Evolutionary conservation across 352 stramenopile species (phyloP), one percentile per base, ranked within the genome.

Genomic region (Pythium aquatile): DNA sequence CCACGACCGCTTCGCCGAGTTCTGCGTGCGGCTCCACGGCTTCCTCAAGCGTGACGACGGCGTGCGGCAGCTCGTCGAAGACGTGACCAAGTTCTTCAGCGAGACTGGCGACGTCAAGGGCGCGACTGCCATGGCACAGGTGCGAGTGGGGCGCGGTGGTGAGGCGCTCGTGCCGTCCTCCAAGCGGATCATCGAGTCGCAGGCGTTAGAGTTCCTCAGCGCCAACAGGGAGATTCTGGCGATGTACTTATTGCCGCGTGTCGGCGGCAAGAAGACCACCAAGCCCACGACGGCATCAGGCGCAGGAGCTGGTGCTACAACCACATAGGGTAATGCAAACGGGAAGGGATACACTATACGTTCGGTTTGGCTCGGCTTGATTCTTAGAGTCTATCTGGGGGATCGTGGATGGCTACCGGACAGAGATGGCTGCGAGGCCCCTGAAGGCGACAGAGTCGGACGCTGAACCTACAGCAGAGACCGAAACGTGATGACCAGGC

Each of bases 1-100:
- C 48, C 83, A 94, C 64, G 88, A 97, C 65, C 81, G 84, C 1
- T 93, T 93, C 57, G 76, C 75, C 26, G 81, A 88, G 13, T 91
- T 96, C 63, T 84, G 82, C 35, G 58, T 79, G 32, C 71, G 74
- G 11, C 73, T 96, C 26, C 72, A 76, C 30, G 74, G 69, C 7
- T 76, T 89, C 10, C 54, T 93, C 49, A 71, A 83, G 51, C 86
- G 91, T 42, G 84, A 92, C 64, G 84, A 90, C 49, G 80, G 78
- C 11, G 74, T 94, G 28, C 75, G 79, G 3, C 70, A 83, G 39
- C 66, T 93, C 35, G 78, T 91, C 10, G 78, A 89, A 5, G 74
- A 88, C 40, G 77, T 90, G 11, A 72, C 57, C 8, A 70, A 75
- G 37, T 90, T 92, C 46, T 85, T 81, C 54, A 61, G 67, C 10